Conservation (phyloP, 192 early-diverging fungal genomes). For the Coemansia sp. region DNA sequence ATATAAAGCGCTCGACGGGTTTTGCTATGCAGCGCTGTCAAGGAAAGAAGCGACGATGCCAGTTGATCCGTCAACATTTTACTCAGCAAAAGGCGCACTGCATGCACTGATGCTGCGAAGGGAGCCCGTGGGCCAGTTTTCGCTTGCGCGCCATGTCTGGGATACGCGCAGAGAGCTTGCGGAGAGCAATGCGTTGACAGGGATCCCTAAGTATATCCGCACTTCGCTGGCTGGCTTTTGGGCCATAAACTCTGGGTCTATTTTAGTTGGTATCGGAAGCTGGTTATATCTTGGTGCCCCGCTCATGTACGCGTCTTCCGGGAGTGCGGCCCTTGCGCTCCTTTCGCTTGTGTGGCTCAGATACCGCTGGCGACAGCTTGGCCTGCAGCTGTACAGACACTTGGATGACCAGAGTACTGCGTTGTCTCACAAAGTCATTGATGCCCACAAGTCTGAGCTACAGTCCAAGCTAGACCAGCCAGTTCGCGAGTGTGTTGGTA, state of each 20-base stretch:
- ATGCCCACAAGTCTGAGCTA: slow-evolving; percentile 19
- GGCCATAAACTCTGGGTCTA: slow-evolving; percentile 29
- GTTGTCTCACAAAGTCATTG: slow-evolving; percentile 7
- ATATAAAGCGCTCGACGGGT: slow-evolving; percentile 10
- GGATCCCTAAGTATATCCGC: slow-evolving; percentile 36
- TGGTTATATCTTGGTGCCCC: slow-evolving; percentile 11
- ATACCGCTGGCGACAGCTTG: slow-evolving; percentile 36
- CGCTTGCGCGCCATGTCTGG: slow-evolving; percentile 40
- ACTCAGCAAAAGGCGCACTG: slow-evolving; percentile 20
- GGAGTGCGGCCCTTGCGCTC: slow-evolving; percentile 14
- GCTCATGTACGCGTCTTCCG: slow-evolving; percentile 19
- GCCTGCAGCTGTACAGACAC: slow-evolving; percentile 15
- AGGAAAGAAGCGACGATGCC: not conserved
- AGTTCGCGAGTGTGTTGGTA: slow-evolving; percentile 10
- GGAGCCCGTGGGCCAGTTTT: slow-evolving; percentile 33
- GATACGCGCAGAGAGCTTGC: slow-evolving; percentile 20
- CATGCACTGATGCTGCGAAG: slow-evolving; percentile 22
- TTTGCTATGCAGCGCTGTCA: not conserved
- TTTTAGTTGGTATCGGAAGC: slow-evolving; percentile 12
- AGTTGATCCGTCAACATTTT: slow-evolving; percentile 4
- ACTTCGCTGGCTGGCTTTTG: slow-evolving; percentile 46
- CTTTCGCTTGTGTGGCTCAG: slow-evolving; percentile 40
- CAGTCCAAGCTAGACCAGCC: slow-evolving; percentile 27
- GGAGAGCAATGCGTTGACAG: slow-evolving; percentile 19
- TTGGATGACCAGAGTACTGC: slow-evolving; percentile 21